Conservation (phyloP, 495 filamentous ascomycete species). For the Aspergillus biplanus region DNA sequence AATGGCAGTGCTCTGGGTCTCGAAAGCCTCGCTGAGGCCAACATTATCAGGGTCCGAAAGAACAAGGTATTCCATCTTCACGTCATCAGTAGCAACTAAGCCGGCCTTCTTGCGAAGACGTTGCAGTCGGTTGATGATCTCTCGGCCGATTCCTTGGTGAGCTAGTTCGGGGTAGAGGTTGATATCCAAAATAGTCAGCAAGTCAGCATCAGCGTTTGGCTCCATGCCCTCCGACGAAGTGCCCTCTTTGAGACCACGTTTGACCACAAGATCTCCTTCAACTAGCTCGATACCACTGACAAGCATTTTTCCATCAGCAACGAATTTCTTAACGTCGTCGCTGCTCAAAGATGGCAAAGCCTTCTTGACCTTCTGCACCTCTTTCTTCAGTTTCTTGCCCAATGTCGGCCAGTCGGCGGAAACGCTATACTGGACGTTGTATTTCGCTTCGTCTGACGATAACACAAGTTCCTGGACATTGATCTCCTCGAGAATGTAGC, state of each 20-base stretch:
- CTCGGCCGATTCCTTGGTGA: conserved; percentile 75
- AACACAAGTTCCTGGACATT: conserved; percentile 87
- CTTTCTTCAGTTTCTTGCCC: conserved; percentile 96
- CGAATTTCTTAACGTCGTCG: conserved; percentile 75
- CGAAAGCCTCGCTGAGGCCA: conserved; percentile 75
- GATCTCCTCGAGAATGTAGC: conserved; percentile 87
- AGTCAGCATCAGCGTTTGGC: conserved; percentile 81
- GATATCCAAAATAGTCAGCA: conserved; percentile 80
- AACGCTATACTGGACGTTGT: conserved; percentile 88
- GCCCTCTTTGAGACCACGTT: conserved; percentile 74
- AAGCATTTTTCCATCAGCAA: conserved; percentile 67
- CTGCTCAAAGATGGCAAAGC: conserved; percentile 79
- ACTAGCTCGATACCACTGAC: conserved; percentile 84
- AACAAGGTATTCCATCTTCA: conserved; percentile 81
- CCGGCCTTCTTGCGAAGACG: conserved; percentile 81
- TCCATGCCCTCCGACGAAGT: conserved; percentile 71
- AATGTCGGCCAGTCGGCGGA: conserved; percentile 90
- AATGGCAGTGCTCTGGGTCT: conserved; percentile 66
- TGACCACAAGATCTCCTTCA: conserved; percentile 81
- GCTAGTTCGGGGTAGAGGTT: conserved; percentile 73
- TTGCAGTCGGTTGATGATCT: conserved; percentile 84
- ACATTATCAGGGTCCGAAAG: conserved; percentile 76
- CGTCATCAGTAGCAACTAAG: conserved; percentile 78
- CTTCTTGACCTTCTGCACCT: conserved; percentile 86
- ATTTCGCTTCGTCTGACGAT: conserved; percentile 83